Conservation (phyloP, 208 protist genomes). For the Vickermania spadyakhi region DNA sequence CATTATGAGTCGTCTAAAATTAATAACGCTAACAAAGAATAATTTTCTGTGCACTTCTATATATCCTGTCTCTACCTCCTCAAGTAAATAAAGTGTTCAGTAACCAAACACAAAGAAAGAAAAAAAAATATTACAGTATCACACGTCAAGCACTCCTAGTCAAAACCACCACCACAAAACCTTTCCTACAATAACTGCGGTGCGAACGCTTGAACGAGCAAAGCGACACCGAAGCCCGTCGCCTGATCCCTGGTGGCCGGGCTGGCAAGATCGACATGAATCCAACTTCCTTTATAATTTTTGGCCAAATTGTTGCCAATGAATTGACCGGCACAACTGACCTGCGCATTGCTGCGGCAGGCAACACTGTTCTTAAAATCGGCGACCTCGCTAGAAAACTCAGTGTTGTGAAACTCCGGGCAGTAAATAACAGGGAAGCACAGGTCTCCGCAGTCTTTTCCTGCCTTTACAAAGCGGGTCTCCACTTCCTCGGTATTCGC, state of each 20-base stretch:
- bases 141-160: no score
- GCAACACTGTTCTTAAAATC: constrained; percentile 68
- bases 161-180: no score
- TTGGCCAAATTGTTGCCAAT: constrained; percentile 50
- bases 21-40: no score
- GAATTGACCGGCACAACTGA: constrained; percentile 79
- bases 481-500: constrained; percentile 65
- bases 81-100: no score
- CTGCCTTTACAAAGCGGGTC: constrained; percentile 27
- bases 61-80: no score
- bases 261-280: constrained; percentile 79
- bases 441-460: constrained; percentile 61
- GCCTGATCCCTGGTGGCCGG: constrained; percentile 54
- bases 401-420: constrained; percentile 72
- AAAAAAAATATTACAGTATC: no score
- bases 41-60: no score
- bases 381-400: constrained; percentile 62
- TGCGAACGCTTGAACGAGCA: constrained; percentile 49
- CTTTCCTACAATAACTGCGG: constrained; percentile 16
- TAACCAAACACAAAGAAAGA: no score
- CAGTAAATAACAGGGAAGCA: constrained; percentile 83
- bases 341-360: constrained; percentile 56
- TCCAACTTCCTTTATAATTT: constrained; percentile 64
- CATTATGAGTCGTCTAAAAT: no score
- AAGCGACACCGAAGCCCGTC: constrained; percentile 68